Evolutionary conservation across 83 land plant genomes (phyloP).

Genomic region (Diphasiastrum complanatum): DNA sequence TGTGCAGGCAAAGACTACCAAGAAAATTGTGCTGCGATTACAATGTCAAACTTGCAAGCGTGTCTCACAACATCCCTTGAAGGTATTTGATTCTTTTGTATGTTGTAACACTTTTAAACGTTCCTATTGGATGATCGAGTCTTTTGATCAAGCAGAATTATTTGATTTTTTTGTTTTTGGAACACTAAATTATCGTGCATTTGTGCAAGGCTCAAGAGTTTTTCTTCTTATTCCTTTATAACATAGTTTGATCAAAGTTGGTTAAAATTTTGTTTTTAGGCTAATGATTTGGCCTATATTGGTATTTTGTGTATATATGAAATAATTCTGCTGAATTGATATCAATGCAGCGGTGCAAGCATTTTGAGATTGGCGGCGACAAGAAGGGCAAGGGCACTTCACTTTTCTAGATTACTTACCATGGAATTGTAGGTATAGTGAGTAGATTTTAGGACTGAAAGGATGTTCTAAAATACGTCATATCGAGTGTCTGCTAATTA

Average conservation of each 20-base stretch:
- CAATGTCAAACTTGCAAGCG: conserved; percentile 80
- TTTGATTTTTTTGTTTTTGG: no score
- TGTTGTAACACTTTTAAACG: no score
- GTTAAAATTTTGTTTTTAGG: no score
- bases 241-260: no score
- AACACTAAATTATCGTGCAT: no score
- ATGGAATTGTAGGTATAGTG: no score
- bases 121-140: background rate
- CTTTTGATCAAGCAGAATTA: background rate
- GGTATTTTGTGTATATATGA: background rate
- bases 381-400: conserved; percentile 71
- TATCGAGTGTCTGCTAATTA: no score
- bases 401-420: conserved; percentile 52
- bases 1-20: conserved; percentile 77
- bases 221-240: no score
- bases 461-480: no score
- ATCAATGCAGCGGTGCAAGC: conserved; percentile 61
- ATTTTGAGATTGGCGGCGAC: conserved; percentile 76
- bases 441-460: no score
- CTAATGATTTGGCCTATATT: background rate
- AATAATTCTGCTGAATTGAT: background rate
- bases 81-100: conserved; percentile 27
- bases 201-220: no score
- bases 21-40: conserved; percentile 68
- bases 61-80: conserved; percentile 60